Conservation (phyloP, 2,329 filamentous ascomycete genomes). For the Fusarium pseudonygamai region DNA sequence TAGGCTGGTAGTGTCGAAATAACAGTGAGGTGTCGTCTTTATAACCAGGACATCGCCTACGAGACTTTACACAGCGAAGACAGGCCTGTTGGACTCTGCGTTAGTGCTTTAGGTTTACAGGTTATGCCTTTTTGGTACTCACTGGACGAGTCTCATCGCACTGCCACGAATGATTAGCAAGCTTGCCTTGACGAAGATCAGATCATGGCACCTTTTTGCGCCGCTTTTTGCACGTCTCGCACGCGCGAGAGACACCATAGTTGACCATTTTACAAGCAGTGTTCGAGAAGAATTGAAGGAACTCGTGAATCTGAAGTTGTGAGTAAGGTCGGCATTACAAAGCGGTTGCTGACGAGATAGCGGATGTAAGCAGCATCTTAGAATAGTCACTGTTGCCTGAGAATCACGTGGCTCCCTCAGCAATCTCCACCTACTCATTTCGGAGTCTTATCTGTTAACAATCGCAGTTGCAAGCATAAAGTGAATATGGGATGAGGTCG, state of each 20-base stretch:
- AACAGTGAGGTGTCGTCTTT: not conserved
- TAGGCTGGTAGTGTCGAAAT: conserved; percentile 4
- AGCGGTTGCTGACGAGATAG: not conserved
- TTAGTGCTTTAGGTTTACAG: not conserved
- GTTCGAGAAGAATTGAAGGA: rapidly evolving
- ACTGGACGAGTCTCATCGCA: conserved; percentile 22
- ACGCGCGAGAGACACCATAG: conserved; percentile 5
- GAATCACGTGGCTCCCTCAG: not conserved
- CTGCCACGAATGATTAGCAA: not conserved
- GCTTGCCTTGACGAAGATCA: not conserved
- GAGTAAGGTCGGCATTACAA: not conserved
- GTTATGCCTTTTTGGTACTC: not conserved
- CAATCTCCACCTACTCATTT: not conserved
- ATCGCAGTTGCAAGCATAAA: not conserved
- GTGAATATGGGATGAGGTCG: not conserved
- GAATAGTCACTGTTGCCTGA: not conserved
- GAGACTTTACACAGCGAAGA: conserved; percentile 4
- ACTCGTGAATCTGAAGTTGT: not conserved
- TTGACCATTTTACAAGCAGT: not conserved
- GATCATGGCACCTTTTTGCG: not conserved
- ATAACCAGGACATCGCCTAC: conserved; percentile 1
- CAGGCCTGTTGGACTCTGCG: not conserved
- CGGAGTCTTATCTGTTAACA: not conserved
- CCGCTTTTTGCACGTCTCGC: conserved; percentile 11
- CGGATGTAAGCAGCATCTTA: not conserved